phyloP scores from a whole-genome alignment of 306 rosid genomes.

The Datisca glomerata region DNA sequence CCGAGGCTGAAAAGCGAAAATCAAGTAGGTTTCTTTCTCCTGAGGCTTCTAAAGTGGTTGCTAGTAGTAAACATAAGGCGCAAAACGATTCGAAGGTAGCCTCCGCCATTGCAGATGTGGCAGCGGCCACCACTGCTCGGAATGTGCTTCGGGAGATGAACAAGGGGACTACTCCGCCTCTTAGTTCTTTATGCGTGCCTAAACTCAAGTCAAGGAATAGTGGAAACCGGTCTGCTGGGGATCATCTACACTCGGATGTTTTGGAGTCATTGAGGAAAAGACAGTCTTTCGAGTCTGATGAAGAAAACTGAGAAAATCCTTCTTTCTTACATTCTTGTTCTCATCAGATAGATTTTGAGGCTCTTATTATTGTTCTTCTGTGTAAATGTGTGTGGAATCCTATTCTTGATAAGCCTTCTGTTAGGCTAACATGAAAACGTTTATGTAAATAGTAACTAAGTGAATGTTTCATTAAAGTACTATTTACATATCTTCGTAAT shows the following conservation, averaged over 20 bases:
- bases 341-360: no score
- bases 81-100: constrained; percentile 39
- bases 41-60: constrained; percentile 14
- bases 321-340: no score
- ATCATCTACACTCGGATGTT: constrained; percentile 20
- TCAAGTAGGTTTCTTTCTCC: constrained; percentile 26
- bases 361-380: no score
- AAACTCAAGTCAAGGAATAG: constrained; percentile 44
- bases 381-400: no score
- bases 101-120: constrained; percentile 74
- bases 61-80: constrained; percentile 12
- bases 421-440: no score
- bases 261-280: constrained; percentile 54
- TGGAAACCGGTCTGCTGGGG: constrained; percentile 13
- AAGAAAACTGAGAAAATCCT: constrained; percentile 45
- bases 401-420: no score
- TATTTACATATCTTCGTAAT: no score
- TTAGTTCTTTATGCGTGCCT: constrained; percentile 44
- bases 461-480: no score
- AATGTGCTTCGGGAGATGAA: constrained; percentile 75
- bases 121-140: constrained; percentile 70
- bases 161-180: constrained; percentile 57
- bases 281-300: constrained; percentile 64
- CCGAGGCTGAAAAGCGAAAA: constrained; percentile 39
- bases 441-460: no score